Evolutionary conservation across 495 filamentous ascomycete genomes (phyloP).

Genomic region (Trichocladium uniseriatum): DNA sequence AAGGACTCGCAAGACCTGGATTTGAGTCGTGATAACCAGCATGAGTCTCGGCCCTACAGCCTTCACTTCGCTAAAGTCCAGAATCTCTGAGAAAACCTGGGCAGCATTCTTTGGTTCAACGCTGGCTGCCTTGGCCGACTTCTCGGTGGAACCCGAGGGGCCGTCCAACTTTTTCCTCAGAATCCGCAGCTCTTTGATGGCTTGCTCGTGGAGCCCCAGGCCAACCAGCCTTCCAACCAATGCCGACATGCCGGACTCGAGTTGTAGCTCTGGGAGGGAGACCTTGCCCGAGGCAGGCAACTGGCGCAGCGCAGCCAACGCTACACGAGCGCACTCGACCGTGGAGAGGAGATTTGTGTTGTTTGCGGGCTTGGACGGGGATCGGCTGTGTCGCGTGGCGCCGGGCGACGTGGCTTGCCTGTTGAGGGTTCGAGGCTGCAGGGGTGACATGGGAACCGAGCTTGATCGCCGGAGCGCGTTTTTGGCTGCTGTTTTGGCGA

Average conservation of each 20-base stretch:
- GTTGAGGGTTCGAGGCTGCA: conserved; percentile 48
- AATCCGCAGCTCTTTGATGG: conserved; percentile 63
- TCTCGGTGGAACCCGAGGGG: conserved; percentile 25
- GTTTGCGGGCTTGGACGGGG: conserved; percentile 18
- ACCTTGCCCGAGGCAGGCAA: conserved; percentile 42
- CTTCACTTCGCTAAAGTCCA: conserved; percentile 45
- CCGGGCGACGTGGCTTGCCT: conserved; percentile 38
- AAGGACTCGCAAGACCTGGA: conserved; percentile 43
- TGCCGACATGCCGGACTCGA: conserved; percentile 75
- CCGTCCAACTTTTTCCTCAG: conserved; percentile 55
- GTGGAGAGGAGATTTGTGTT: conserved; percentile 34
- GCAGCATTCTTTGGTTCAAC: conserved; percentile 27
- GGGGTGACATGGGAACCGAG: conserved; percentile 40
- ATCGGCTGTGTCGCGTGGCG: conserved; percentile 23
- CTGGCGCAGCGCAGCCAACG: conserved; percentile 59
- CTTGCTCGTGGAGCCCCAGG: conserved; percentile 63
- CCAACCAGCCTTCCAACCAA: conserved; percentile 63
- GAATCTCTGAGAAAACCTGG: conserved; percentile 49
- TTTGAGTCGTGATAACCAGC: conserved; percentile 45
- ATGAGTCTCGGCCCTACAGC: conserved; percentile 32
- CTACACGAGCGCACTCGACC: conserved; percentile 68
- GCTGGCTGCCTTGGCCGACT: conserved; percentile 15
- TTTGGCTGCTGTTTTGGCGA: conserved; percentile 28
- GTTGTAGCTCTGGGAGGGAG: conserved; percentile 55
- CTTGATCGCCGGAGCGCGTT: conserved; percentile 36